These are phyloP conservation scores for Xylaria castorea DNA, from an alignment of 495 filamentous ascomycete species.

Conservation along the genomic window DNA sequence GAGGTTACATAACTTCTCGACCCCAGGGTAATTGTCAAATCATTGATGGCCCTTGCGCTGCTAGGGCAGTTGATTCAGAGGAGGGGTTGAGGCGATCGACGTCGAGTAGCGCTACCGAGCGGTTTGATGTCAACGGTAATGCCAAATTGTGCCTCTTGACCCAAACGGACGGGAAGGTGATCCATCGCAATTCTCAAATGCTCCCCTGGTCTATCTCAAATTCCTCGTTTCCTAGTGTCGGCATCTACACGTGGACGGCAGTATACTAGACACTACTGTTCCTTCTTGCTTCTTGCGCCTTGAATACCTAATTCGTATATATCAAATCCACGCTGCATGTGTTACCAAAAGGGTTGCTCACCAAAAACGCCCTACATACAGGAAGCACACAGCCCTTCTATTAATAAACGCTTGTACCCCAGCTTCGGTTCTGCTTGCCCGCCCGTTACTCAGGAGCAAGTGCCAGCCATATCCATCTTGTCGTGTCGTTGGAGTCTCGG, in stretches of 20 bases:
- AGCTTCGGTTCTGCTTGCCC: conserved; percentile 17
- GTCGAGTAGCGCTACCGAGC: neutral
- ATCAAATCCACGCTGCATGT: conserved; percentile 25
- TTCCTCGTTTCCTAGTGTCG: conserved; percentile 2
- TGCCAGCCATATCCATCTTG: neutral
- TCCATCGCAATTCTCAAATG: conserved; percentile 24
- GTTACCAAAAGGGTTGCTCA: conserved; percentile 22
- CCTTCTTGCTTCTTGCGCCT: neutral
- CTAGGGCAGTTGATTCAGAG: conserved; percentile 2
- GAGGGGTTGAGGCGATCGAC: conserved; percentile 22
- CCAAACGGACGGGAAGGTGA: conserved; percentile 10
- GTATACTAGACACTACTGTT: neutral
- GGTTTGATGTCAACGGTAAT: conserved; percentile 17
- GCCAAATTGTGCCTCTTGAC: conserved; percentile 17
- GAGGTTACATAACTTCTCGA: conserved; percentile 17
- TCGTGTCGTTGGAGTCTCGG: neutral
- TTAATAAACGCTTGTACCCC: conserved; percentile 25
- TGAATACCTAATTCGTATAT: conserved; percentile 10
- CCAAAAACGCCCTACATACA: conserved; percentile 15
- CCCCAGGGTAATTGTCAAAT: conserved; percentile 18
- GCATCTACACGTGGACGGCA: conserved; percentile 10
- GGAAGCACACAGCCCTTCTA: conserved; percentile 22
- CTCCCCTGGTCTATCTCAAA: conserved; percentile 25
- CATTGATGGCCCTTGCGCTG: conserved; percentile 1
- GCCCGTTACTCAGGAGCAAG: conserved; percentile 16